Evolutionary conservation across 208 protist genomes (phyloP).

Genomic region (Trypanosoma theileri): DNA sequence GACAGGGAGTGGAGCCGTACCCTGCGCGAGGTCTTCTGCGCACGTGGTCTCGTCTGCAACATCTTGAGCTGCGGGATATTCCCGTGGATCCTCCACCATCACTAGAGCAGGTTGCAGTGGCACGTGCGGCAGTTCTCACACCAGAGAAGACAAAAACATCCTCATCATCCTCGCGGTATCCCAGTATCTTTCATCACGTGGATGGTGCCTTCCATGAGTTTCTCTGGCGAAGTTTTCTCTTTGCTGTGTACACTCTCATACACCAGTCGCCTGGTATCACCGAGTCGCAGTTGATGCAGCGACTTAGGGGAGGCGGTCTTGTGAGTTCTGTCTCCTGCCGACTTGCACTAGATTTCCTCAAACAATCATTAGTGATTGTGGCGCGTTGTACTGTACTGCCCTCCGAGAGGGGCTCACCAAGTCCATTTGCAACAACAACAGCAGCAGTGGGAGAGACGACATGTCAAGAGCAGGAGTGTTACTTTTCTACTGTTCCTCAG

Average conservation of each 20-base stretch:
- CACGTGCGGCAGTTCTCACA: slow-evolving; percentile 16
- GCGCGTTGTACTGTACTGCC: slow-evolving; percentile 13
- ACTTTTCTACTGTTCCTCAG: slow-evolving; percentile 23
- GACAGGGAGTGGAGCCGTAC: slow-evolving; percentile 11
- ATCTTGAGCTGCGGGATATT: slow-evolving; percentile 37
- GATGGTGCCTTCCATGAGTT: slow-evolving; percentile 78
- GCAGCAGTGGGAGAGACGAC: too few species aligned
- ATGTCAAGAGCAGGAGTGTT: slow-evolving; percentile 15
- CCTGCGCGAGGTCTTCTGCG: slow-evolving; percentile 20
- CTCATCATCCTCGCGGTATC: slow-evolving; percentile 36
- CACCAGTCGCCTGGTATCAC: slow-evolving; percentile 57
- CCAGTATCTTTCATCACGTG: slow-evolving; percentile 85
- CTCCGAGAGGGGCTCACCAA: background rate
- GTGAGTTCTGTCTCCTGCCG: slow-evolving; percentile 46
- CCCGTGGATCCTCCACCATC: slow-evolving; percentile 44
- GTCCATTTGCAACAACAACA: slow-evolving; percentile 16
- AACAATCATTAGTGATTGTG: slow-evolving; percentile 27
- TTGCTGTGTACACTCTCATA: slow-evolving; percentile 53
- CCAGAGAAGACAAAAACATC: background rate
- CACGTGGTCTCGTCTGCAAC: slow-evolving; percentile 18
- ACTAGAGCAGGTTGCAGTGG: slow-evolving; percentile 29
- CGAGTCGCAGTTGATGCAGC: slow-evolving; percentile 39
- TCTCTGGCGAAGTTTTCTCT: slow-evolving; percentile 71
- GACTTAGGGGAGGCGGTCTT: slow-evolving; percentile 45
- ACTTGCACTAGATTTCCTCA: slow-evolving; percentile 53